phyloP scores from a whole-genome alignment of 2,329 filamentous ascomycete species.

The Nemania sp. region DNA sequence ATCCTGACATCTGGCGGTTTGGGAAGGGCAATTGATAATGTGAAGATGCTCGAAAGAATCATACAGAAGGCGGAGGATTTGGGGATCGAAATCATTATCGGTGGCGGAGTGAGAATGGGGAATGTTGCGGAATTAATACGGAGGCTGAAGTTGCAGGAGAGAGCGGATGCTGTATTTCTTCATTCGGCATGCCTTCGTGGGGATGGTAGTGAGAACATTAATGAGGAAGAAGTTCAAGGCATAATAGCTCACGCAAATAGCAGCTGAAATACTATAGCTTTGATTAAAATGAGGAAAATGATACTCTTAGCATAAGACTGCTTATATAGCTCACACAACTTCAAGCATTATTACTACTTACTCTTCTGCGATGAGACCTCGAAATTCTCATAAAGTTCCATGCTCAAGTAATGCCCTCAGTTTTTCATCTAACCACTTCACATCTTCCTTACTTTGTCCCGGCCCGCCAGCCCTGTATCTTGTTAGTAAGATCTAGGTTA shows the following conservation, averaged over 20 bases:
- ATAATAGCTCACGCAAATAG: conserved; percentile 29
- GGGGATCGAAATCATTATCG: conserved; percentile 53
- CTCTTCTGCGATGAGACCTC: no score
- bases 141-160: conserved; percentile 33
- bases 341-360: background rate
- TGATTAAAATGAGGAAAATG: conserved; percentile 5
- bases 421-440: conserved; percentile 70
- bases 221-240: conserved; percentile 35
- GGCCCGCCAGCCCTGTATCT: conserved; percentile 64
- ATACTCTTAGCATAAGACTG: no score
- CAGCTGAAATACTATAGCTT: background rate
- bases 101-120: conserved; percentile 53
- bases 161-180: conserved; percentile 43
- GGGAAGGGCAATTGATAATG: conserved; percentile 47
- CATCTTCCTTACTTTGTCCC: conserved; percentile 70
- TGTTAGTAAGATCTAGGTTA: background rate
- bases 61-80: conserved; percentile 33
- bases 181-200: conserved; percentile 51
- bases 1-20: conserved; percentile 58
- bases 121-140: conserved; percentile 42
- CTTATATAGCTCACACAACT: conserved; percentile 1
- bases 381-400: conserved; percentile 17
- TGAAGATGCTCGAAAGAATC: conserved; percentile 43
- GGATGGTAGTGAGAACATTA: conserved; percentile 28
- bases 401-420: conserved; percentile 51